Base-by-base conservation (phyloP, 495 filamentous ascomycete species). In the Aspergillus olivimuriae region DNA sequence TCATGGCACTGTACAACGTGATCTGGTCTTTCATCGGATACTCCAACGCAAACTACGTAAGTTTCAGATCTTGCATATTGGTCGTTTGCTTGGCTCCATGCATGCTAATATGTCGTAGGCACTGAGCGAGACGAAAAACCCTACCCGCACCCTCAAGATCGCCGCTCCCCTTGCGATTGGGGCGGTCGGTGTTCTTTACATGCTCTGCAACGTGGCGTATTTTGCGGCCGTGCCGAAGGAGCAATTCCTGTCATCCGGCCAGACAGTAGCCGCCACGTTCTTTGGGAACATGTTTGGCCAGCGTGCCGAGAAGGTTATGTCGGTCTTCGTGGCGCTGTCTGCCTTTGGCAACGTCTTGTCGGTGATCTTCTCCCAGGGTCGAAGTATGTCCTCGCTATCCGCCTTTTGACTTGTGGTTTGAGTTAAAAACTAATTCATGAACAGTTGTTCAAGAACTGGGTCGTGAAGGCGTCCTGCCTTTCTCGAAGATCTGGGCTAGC, bases 121-220 rank as follows among this genome's bases (percentile, higher is more conserved):
- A 15, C 57, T 84, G 20, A 71, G 71, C 46, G 82, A 87, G 60
- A 75, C 77, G 11, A 73, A 69, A 42, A 75, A 85, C 50, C 82
- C 82, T 0, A 68, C 72, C 14, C 73, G 74, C 34, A 86, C 81
- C 0, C 69, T 86, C 46, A 70, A 76, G 49, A 74, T 78, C 39
- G 83, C 81, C 2, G 83, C 79, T 0, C 81, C 78, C 0, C 47
- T 80, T 18, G 82, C 81, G 11, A 72, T 85, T 15, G 70, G 61
- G 19, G 68, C 71, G 7, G 81, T 84, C 18, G 74, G 76, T 0
- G 62, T 86, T 20, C 61, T 85, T 0, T 86, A 85, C 61, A 78
- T 86, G 60, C 55, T 86, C 18, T 76, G 74, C 52, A 86, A 87
- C 61, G 76, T 87, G 37, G 82, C 83, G 43, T 87, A 86, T 58